Evolutionary conservation across 2,329 filamentous ascomycete species (phyloP).

Genomic region (Metarhizium sp.): DNA sequence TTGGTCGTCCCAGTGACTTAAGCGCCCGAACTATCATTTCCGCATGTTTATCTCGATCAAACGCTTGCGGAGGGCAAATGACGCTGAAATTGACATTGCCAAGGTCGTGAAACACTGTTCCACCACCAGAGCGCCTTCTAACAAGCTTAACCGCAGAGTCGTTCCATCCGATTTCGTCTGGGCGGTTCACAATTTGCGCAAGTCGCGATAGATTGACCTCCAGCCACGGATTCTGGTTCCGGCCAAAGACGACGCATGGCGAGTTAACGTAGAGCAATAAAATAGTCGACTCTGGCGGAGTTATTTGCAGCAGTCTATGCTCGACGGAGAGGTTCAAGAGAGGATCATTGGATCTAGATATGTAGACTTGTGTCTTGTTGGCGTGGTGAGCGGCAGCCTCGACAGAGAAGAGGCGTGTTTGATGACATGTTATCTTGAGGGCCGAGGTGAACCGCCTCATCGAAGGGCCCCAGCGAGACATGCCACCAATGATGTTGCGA

Average conservation of each 20-base stretch:
- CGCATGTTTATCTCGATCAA: conserved; percentile 80
- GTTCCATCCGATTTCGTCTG: conserved; percentile 15
- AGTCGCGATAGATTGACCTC: conserved; percentile 71
- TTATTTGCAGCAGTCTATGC: conserved; percentile 74
- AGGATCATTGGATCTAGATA: conserved; percentile 61
- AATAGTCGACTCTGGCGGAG: conserved; percentile 61
- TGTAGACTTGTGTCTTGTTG: conserved; percentile 56
- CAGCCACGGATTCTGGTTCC: conserved; percentile 97
- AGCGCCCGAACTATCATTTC: conserved; percentile 89
- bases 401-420: conserved; percentile 21
- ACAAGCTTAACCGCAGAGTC: conserved; percentile 49
- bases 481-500: not conserved
- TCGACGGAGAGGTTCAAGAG: conserved; percentile 91
- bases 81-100: conserved; percentile 96
- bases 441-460: conserved; percentile 4
- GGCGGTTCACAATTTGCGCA: conserved; percentile 12
- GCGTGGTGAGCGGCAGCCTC: conserved; percentile 31
- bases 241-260: conserved; percentile 81
- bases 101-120: conserved; percentile 85
- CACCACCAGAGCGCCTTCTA: conserved; percentile 77
- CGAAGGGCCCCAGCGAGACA: conserved; percentile 5
- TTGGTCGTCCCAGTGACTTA: conserved; percentile 43
- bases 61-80: conserved; percentile 66
- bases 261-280: conserved; percentile 84
- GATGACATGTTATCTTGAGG: conserved; percentile 3